A percentile compares a stretch with the other conserved stretches of the same genome.
Conservation (phyloP, 2,329 filamentous ascomycete species). For the Colletotrichum sublineola region DNA sequence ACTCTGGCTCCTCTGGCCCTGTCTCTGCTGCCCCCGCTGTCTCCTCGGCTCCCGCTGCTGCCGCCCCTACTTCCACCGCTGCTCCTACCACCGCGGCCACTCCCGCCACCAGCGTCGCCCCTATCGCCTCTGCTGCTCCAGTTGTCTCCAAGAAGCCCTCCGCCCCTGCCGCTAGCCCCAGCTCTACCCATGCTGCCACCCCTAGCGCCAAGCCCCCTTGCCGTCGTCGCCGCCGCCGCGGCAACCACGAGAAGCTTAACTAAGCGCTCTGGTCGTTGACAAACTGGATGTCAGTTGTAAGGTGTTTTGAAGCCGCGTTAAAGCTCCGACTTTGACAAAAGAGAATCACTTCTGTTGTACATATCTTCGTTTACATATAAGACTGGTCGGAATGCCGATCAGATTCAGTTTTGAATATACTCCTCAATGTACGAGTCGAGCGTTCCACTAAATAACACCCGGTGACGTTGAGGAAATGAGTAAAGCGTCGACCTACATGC, state of each 20-base stretch:
- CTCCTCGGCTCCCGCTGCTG: slow-evolving; percentile 15
- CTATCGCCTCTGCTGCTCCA: slow-evolving; percentile 25
- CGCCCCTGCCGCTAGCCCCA: slow-evolving; percentile 30
- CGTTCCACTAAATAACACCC: background rate
- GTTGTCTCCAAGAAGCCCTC: slow-evolving; percentile 36
- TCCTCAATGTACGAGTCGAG: slow-evolving; percentile 24
- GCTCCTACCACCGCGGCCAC: slow-evolving; percentile 35
- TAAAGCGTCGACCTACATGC: background rate
- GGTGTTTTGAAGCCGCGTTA: background rate
- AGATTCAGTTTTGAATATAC: slow-evolving; percentile 34
- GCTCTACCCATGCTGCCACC: slow-evolving; percentile 23
- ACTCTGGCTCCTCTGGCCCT: slow-evolving; percentile 3
- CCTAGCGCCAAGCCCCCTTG: slow-evolving; percentile 33
- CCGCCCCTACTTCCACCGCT: slow-evolving; percentile 22
- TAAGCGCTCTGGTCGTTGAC: slow-evolving; percentile 9
- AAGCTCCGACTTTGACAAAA: background rate
- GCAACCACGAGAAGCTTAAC: slow-evolving; percentile 31
- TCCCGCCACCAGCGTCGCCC: slow-evolving; percentile 23
- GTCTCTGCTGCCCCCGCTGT: slow-evolving; percentile 18
- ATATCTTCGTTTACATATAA: slow-evolving; percentile 37
- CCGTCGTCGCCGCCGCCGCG: slow-evolving; percentile 37
- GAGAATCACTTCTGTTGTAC: slow-evolving; percentile 34
- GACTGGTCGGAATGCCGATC: slow-evolving; percentile 26
- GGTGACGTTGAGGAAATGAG: background rate
- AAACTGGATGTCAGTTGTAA: background rate